Evolutionary conservation across 108 stramenopile genomes (phyloP).

Genomic region (Bacterosira constricta): DNA sequence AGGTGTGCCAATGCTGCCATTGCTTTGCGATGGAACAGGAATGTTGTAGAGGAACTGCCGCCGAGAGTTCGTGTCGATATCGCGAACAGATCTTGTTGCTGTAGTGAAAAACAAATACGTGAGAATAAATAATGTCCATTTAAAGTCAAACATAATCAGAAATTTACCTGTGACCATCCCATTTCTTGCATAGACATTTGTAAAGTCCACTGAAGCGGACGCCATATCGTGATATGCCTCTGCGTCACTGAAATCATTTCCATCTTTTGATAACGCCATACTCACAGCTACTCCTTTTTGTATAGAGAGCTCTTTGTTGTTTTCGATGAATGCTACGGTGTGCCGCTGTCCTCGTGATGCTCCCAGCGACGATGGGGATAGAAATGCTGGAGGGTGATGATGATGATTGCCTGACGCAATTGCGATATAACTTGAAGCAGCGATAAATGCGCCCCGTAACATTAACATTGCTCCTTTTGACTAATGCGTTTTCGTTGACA

Average conservation of each 20-base stretch:
- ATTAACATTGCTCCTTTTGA: too few species aligned
- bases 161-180: conserved; percentile 35
- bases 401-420: neutral
- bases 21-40: conserved; percentile 12
- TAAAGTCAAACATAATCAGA: neutral
- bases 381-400: neutral
- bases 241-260: conserved; percentile 30
- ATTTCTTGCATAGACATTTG: conserved; percentile 48
- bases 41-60: conserved; percentile 65
- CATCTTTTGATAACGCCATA: neutral
- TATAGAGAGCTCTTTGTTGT: neutral
- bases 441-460: too few species aligned
- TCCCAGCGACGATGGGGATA: neutral
- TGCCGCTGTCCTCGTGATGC: neutral
- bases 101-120: too few species aligned
- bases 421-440: too few species aligned
- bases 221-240: conserved; percentile 60
- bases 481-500: too few species aligned
- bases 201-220: conserved; percentile 69
- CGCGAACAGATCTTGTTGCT: conserved; percentile 68
- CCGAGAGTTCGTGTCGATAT: conserved; percentile 67
- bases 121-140: too few species aligned
- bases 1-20: neutral
- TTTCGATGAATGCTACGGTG: conserved; percentile 7
- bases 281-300: neutral